phyloP scores from a whole-genome alignment of 805 yeast species.

The Pichia deserticola region DNA sequence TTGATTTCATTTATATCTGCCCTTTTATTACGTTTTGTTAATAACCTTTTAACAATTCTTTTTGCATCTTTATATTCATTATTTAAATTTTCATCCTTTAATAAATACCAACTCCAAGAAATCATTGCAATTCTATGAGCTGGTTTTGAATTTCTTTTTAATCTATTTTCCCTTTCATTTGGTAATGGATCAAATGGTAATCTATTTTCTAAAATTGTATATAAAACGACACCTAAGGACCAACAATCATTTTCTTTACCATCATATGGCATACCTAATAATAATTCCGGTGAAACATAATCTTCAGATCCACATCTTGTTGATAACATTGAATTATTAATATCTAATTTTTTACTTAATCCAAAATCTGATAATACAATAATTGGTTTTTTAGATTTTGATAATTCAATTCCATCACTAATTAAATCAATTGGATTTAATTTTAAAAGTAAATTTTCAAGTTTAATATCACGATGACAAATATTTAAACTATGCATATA shows the following conservation, averaged over 20 bases:
- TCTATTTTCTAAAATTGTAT: slow-evolving; percentile 75
- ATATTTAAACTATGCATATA: slow-evolving; percentile 63
- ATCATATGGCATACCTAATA: slow-evolving; percentile 86
- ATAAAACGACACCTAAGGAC: slow-evolving; percentile 91
- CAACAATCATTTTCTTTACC: slow-evolving; percentile 90
- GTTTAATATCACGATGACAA: slow-evolving; percentile 86
- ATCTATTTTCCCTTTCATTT: slow-evolving; percentile 35
- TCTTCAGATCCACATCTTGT: slow-evolving; percentile 97
- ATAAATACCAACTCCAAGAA: slow-evolving; percentile 79
- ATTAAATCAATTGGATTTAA: slow-evolving; percentile 29
- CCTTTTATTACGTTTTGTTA: slow-evolving; percentile 36
- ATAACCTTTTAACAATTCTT: slow-evolving; percentile 40
- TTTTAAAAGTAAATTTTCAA: slow-evolving; percentile 66
- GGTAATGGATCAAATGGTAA: slow-evolving; percentile 91
- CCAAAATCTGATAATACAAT: slow-evolving; percentile 84
- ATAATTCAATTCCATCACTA: neutral
- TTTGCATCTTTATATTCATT: slow-evolving; percentile 33
- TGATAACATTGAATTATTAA: slow-evolving; percentile 54
- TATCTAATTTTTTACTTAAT: slow-evolving; percentile 61
- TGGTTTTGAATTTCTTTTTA: slow-evolving; percentile 46
- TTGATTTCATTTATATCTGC: slow-evolving; percentile 8
- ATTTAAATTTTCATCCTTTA: slow-evolving; percentile 27
- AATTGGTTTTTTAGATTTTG: slow-evolving; percentile 19
- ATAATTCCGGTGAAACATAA: slow-evolving; percentile 88
- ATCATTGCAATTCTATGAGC: slow-evolving; percentile 89